phyloP scores from a whole-genome alignment of 2,329 filamentous ascomycete genomes.

The Monascus ruber region DNA sequence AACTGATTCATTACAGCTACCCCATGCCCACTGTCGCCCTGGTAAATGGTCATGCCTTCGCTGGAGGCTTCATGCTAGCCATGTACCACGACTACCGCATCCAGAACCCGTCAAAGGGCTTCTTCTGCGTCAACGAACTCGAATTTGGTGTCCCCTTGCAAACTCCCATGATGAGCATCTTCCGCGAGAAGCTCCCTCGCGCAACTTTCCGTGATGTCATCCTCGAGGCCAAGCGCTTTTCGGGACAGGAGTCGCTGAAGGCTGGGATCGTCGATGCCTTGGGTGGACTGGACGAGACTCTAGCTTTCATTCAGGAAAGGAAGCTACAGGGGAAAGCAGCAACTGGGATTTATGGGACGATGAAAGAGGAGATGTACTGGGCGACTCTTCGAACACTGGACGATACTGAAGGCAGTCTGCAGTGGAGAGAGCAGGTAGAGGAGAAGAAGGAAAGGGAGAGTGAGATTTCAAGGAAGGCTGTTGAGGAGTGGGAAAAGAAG shows the following conservation, averaged over 20 bases:
- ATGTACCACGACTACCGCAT: constrained; percentile 78
- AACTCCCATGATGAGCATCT: constrained; percentile 62
- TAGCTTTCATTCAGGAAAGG: constrained; percentile 49
- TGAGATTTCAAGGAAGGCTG: constrained; percentile 35
- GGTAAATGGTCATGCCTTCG: constrained; percentile 70
- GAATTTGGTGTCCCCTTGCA: constrained; percentile 67
- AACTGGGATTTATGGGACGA: constrained; percentile 54
- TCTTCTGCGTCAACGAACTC: constrained; percentile 69
- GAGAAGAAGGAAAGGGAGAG: constrained; percentile 34
- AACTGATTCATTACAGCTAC: constrained; percentile 34
- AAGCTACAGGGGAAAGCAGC: constrained; percentile 51
- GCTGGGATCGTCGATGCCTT: constrained; percentile 58
- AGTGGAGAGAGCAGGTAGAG: constrained; percentile 35
- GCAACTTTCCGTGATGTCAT: constrained; percentile 51
- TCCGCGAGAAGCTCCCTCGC: constrained; percentile 54
- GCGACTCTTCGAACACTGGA: constrained; percentile 51
- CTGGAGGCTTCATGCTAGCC: constrained; percentile 68
- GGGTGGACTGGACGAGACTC: constrained; percentile 52
- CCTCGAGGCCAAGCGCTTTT: constrained; percentile 61
- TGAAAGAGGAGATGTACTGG: constrained; percentile 68
- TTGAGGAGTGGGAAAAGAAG: constrained; percentile 39
- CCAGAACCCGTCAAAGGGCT: constrained; percentile 60
- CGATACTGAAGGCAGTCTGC: constrained; percentile 37
- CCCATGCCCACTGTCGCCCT: constrained; percentile 76
- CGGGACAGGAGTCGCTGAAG: constrained; percentile 50